phyloP scores from a whole-genome alignment of 1,284 basidiomycete genomes.

The Coniferiporia weirii region DNA sequence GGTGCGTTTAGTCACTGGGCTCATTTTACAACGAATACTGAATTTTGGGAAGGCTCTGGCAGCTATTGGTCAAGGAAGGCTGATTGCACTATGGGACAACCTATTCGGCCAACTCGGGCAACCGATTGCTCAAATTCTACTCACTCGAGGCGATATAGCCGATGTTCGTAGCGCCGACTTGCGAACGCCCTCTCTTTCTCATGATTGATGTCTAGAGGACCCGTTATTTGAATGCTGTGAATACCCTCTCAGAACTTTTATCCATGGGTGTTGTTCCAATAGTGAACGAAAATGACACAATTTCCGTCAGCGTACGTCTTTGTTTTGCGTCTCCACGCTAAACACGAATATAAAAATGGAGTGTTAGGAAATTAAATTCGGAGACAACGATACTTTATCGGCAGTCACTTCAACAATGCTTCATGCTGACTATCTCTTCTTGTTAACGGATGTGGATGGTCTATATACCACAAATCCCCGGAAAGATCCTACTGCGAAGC shows the following conservation, averaged over 20 bases:
- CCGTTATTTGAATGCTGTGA: conserved; percentile 90
- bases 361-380: conserved; percentile 94
- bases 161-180: conserved; percentile 59
- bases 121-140: conserved; percentile 91
- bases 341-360: not conserved
- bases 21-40: not conserved
- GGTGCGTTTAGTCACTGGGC: conserved; percentile 35
- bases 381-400: conserved; percentile 97
- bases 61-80: conserved; percentile 92
- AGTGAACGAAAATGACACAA: conserved; percentile 95
- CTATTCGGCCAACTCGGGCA: conserved; percentile 91
- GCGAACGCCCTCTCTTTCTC: not conserved
- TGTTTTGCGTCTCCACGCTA: not conserved
- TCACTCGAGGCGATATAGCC: conserved; percentile 94
- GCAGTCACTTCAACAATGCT: conserved; percentile 97
- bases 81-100: conserved; percentile 97
- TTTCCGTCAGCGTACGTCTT: conserved; percentile 82
- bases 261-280: conserved; percentile 90
- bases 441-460: conserved; percentile 96
- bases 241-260: conserved; percentile 85
- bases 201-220: conserved; percentile 55
- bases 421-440: conserved; percentile 94
- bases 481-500: conserved; percentile 78
- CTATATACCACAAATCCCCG: conserved; percentile 95
- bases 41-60: conserved; percentile 69